phyloP scores from a whole-genome alignment of 257 asterid genomes.

The Schizonepeta tenuifolia region DNA sequence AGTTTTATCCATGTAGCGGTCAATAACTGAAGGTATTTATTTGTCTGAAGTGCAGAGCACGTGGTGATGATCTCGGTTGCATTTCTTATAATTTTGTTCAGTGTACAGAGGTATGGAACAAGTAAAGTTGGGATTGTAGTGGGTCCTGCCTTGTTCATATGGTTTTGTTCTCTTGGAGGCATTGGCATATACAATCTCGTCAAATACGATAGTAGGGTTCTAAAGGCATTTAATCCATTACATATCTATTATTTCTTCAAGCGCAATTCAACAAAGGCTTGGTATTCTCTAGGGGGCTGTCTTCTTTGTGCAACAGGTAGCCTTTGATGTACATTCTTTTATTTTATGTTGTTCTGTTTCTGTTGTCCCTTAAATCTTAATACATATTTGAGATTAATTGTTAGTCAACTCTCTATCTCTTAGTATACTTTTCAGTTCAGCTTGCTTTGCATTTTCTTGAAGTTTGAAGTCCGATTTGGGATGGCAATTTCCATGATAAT shows the following conservation, averaged over 20 bases:
- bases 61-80: constrained; percentile 92
- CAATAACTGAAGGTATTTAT: constrained; percentile 37
- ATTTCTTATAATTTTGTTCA: constrained; percentile 82
- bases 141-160: constrained; percentile 95
- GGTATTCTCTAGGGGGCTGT: constrained; percentile 98
- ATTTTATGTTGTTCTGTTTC: neutral
- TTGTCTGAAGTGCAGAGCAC: constrained; percentile 74
- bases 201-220: constrained; percentile 75
- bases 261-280: constrained; percentile 80
- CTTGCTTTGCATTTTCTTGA: constrained; percentile 26
- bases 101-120: constrained; percentile 95
- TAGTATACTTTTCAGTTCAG: constrained; percentile 1
- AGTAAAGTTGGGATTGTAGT: constrained; percentile 96
- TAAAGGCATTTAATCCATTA: constrained; percentile 88
- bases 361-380: constrained; percentile 5
- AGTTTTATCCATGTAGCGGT: constrained; percentile 25
- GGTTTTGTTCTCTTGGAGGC: constrained; percentile 96
- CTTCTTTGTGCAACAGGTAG: constrained; percentile 96
- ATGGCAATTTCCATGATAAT: constrained; percentile 11
- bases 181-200: constrained; percentile 93
- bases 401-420: constrained; percentile 15
- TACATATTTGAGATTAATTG: neutral
- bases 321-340: constrained; percentile 23
- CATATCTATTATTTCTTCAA: constrained; percentile 85
- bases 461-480: constrained; percentile 10